Evolutionary conservation across 2,329 filamentous ascomycete genomes (phyloP), one percentile per base, ranked within the genome.

Genomic region (Periconia sp.): DNA sequence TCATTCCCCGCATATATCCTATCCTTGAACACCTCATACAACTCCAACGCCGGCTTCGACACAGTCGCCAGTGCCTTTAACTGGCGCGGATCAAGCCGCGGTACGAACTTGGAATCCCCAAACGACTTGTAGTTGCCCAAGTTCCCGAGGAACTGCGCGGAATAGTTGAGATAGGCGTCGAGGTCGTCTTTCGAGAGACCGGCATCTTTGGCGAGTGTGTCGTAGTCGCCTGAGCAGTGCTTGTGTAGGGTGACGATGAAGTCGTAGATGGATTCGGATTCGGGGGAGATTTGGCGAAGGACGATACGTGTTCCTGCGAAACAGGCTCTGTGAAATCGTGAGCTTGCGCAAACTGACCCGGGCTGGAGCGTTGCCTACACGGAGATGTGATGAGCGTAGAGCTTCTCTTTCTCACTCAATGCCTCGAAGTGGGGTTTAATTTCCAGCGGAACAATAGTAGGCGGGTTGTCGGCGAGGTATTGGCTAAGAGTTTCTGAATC

Each of bases 381-480:
- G 25, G 69, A 72, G 46, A 72, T 61, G 40, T 70, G 91, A 73
- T 96, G 92, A 52, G 92, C 88, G 78, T 96, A 96, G 65, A 88
- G 85, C 76, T 92, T 91, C 75, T 95, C 84, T 66, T 87, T 78
- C 61, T 88, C 82, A 39, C 74, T 80, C 48, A 94, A 72, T 24
- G 85, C 83, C 41, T 92, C 87, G 61, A 97, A 99, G 73, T 97
- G 92, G 66, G 90, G 88, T 74, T 90, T 90, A 69, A 97, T 94
- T 69, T 90, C 86, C 36, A 99, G 82, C 34, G 86, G 84, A 46
- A 96, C 92, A 43, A 96, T 84, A 35, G 86, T 88, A 1, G 94
- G 94, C 32, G 94, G 94, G 52, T 87, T 86, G 72, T 99, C 94
- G 33, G 94, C 92, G 48, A 95, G 81, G 70, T 95, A 96, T 66